These are phyloP conservation scores for Paraconiothyrium brasiliense DNA, from an alignment of 2,329 filamentous ascomycete genomes.

Conservation along the genomic window DNA sequence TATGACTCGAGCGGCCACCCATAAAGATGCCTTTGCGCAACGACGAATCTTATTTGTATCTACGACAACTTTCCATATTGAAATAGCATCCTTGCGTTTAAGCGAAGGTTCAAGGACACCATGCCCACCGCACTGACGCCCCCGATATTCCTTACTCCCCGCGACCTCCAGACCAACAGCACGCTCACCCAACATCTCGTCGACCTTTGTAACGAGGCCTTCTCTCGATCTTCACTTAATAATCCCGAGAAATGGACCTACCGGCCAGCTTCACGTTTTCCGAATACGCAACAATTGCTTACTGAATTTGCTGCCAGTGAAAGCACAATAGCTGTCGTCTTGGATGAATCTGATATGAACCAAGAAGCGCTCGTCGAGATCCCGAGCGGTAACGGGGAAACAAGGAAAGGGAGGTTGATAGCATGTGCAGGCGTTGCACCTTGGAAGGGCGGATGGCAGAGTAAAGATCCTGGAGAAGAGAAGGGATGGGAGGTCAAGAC, in stretches of 20 bases:
- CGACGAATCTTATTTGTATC: too few relatives aligned
- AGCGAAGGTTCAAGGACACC: not conserved
- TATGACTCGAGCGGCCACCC: too few relatives aligned
- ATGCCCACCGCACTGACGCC: not conserved
- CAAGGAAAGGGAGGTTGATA: slow-evolving; percentile 23
- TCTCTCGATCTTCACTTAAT: slow-evolving; percentile 24
- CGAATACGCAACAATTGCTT: slow-evolving; percentile 22
- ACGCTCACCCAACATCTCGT: slow-evolving; percentile 24
- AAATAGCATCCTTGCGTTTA: too few relatives aligned
- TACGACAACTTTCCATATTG: too few relatives aligned
- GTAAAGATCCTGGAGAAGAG: slow-evolving; percentile 28
- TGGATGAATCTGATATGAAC: slow-evolving; percentile 19
- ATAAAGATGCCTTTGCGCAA: too few relatives aligned
- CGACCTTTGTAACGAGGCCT: slow-evolving; percentile 32
- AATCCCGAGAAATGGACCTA: slow-evolving; percentile 30
- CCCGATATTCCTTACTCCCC: slow-evolving; percentile 24
- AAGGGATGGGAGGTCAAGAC: slow-evolving; percentile 41
- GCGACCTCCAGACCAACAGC: slow-evolving; percentile 21
- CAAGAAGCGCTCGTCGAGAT: not conserved
- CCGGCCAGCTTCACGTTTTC: slow-evolving; percentile 23
- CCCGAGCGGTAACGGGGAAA: not conserved
- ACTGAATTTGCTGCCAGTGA: slow-evolving; percentile 22
- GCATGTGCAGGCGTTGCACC: slow-evolving; percentile 35
- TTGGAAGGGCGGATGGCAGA: slow-evolving; percentile 35
- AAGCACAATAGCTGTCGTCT: slow-evolving; percentile 28